Conservation (phyloP, 192 early-diverging fungal genomes). For the Coemansia sp. region DNA sequence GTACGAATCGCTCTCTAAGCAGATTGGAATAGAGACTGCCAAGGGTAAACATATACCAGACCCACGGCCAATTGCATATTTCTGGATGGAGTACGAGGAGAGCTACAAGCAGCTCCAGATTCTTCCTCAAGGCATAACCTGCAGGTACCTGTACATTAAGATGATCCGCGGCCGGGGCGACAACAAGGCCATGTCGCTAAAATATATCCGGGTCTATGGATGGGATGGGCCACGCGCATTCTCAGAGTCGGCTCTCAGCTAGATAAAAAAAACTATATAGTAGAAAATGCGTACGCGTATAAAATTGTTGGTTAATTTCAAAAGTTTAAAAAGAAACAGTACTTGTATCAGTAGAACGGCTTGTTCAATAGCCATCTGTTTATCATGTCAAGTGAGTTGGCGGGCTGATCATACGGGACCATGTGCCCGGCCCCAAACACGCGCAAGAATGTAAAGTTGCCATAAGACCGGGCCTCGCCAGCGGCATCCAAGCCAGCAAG, state of each 20-base stretch:
- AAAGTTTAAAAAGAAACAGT: too few relatives aligned
- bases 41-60: constrained; percentile 1
- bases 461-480: constrained; percentile 65
- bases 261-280: too few relatives aligned
- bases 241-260: constrained; percentile 33
- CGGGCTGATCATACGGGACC: constrained; percentile 91
- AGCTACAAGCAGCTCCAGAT: constrained; percentile 40
- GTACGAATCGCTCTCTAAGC: constrained; percentile 33
- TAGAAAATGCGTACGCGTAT: too few relatives aligned
- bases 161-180: constrained; percentile 25
- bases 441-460: constrained; percentile 80
- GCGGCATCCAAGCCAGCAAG: constrained; percentile 58
- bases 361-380: constrained; percentile 70
- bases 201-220: constrained; percentile 30
- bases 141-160: constrained; percentile 46
- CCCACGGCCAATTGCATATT: constrained; percentile 50
- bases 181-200: constrained; percentile 24
- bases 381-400: constrained; percentile 78
- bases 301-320: too few relatives aligned
- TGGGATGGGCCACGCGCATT: constrained; percentile 40
- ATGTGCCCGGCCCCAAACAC: constrained; percentile 88
- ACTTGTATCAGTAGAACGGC: constrained; percentile 20
- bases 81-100: constrained; percentile 44
- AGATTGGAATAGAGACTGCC: background rate
- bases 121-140: constrained; percentile 36